phyloP scores from a whole-genome alignment of 78 protist genomes.

The Diacronema lutheri region DNA sequence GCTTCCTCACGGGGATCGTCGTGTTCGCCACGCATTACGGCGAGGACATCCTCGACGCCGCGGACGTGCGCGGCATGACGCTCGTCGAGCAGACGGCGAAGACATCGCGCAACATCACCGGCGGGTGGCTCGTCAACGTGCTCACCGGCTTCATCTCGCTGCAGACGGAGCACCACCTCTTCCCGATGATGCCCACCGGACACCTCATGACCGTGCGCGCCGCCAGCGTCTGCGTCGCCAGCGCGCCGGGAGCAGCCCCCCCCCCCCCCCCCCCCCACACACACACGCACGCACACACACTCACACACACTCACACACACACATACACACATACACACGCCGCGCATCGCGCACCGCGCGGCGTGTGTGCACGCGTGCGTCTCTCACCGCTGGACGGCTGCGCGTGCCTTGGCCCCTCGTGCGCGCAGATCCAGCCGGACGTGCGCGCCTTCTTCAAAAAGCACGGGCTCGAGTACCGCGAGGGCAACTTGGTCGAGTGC shows the following conservation, averaged over 20 bases:
- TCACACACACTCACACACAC: no score
- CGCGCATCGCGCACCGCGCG: no score
- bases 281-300: no score
- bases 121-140: conserved; percentile 16
- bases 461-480: conserved; percentile 26
- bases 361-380: background rate
- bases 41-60: conserved; percentile 24
- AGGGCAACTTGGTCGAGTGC: conserved; percentile 16
- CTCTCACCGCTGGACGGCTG: background rate
- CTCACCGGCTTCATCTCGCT: conserved; percentile 34
- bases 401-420: background rate
- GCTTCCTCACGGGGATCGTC: conserved; percentile 19
- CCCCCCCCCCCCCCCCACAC: no score
- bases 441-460: conserved; percentile 1
- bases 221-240: background rate
- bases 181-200: conserved; percentile 29
- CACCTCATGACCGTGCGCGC: conserved; percentile 2
- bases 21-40: conserved; percentile 33
- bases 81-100: conserved; percentile 27
- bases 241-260: background rate
- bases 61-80: background rate
- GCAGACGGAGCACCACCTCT: conserved; percentile 40
- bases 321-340: no score
- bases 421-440: background rate
- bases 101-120: conserved; percentile 30